Evolutionary conservation across 805 yeast species (phyloP).

Genomic region (Huiozyma sinensis): DNA sequence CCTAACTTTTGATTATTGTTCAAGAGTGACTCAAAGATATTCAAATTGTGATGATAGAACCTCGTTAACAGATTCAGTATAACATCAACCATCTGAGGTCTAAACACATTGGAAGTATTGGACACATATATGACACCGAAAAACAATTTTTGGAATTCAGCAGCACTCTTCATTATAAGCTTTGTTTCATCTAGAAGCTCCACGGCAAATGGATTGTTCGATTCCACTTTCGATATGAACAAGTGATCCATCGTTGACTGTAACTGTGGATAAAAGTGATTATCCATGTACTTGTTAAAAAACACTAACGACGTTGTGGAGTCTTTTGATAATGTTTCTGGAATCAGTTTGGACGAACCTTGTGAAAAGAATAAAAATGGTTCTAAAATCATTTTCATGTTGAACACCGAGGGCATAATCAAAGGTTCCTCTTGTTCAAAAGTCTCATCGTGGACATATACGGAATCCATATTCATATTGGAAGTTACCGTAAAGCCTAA

Average conservation of each 20-base stretch:
- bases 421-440: slow-evolving; percentile 51
- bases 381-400: slow-evolving; percentile 70
- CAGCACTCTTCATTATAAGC: slow-evolving; percentile 24
- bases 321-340: slow-evolving; percentile 14
- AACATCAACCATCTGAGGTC: slow-evolving; percentile 41
- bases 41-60: slow-evolving; percentile 29
- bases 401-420: slow-evolving; percentile 61
- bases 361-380: slow-evolving; percentile 60
- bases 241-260: slow-evolving; percentile 43
- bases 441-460: slow-evolving; percentile 51
- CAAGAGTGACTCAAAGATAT: slow-evolving; percentile 22
- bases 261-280: slow-evolving; percentile 53
- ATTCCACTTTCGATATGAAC: slow-evolving; percentile 38
- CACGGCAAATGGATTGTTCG: slow-evolving; percentile 30
- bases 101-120: slow-evolving; percentile 32
- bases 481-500: slow-evolving; percentile 49
- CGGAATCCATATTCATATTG: slow-evolving; percentile 27
- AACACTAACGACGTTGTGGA: slow-evolving; percentile 33
- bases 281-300: slow-evolving; percentile 54
- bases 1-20: slow-evolving; percentile 14
- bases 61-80: slow-evolving; percentile 29
- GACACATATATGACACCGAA: slow-evolving; percentile 22
- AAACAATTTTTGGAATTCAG: slow-evolving; percentile 20
- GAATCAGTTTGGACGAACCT: slow-evolving; percentile 39
- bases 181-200: slow-evolving; percentile 26